Evolutionary conservation across 768 basidiomycete genomes (phyloP), one percentile per base, ranked within the genome.

Genomic region (Naematelia aurantialba): DNA sequence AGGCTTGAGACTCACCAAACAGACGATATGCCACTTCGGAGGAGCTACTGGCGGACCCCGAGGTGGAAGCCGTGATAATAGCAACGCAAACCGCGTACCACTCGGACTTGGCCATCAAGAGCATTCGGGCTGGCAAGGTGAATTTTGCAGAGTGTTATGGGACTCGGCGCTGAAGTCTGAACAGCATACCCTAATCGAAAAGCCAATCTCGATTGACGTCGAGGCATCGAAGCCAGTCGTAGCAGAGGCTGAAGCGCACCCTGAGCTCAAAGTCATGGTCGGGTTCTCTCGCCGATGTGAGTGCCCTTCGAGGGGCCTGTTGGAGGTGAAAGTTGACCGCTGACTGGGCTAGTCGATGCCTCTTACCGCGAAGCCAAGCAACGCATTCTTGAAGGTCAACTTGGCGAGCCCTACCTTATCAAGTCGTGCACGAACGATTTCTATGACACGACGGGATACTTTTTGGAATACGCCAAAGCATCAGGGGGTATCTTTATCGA

Each of bases 281-380:
- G 67, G 60, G 12, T 63, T 68, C 45, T 56, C 45, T 17, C 47
- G 67, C 17, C 63, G 67, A 26, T 68, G 66, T 68, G 48, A 63
- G 65, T 58, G 17, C 11, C n/a, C n/a, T n/a, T n/a, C n/a, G n/a
- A n/a, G n/a, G n/a, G n/a, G n/a, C n/a, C n/a, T n/a, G n/a, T n/a
- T n/a, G n/a, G n/a, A n/a, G n/a, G n/a, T n/a, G n/a, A n/a, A n/a
- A n/a, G n/a, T 1, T 14, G 21, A 45, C 29, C 31, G n/a, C 46
- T 29, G n/a, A 14, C 19, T 27, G 19, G 34, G 19, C 3, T 17
- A 62, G 64, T 56, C 58, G 64, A 66, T 51, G 54, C 55, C 13
- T 59, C 58, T 2, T 61, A 65, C 42, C 17, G 39, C 24, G 60
- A 58, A 27, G 56, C 54, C 31, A 62, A 63, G 27, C 42, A 29